A percentile compares a stretch with the other conserved stretches of the same genome.
Evolutionary conservation across 108 stramenopile species (phyloP).

Genomic region (Craspedostauros australis): DNA sequence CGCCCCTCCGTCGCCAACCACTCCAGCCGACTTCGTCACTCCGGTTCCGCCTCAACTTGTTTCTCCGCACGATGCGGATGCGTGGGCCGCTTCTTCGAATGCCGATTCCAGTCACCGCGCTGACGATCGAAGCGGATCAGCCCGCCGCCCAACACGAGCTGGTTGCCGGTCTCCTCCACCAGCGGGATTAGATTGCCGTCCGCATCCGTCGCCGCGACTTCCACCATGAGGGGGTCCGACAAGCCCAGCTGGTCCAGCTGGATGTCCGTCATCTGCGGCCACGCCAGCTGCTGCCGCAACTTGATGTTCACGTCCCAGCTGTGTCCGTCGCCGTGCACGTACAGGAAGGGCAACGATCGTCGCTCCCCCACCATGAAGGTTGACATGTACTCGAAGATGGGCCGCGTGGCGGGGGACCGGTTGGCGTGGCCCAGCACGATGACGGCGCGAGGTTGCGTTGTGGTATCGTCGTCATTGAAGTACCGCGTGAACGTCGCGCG

Average conservation of each 20-base stretch:
- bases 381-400: slow-evolving; percentile 11
- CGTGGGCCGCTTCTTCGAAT: no score
- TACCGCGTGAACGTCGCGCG: slow-evolving; percentile 1
- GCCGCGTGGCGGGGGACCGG: slow-evolving; percentile 1
- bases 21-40: no score
- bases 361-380: slow-evolving; percentile 4
- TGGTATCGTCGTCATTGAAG: neutral
- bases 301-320: slow-evolving; percentile 21
- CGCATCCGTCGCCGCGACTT: slow-evolving; percentile 5
- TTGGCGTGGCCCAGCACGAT: slow-evolving; percentile 20
- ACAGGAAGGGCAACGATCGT: slow-evolving; percentile 9
- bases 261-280: slow-evolving; percentile 15
- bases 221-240: slow-evolving; percentile 18
- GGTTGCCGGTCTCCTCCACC: neutral
- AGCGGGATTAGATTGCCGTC: slow-evolving; percentile 1
- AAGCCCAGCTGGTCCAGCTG: slow-evolving; percentile 19
- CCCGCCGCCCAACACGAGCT: slow-evolving; percentile 13
- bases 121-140: slow-evolving; percentile 23
- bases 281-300: slow-evolving; percentile 9
- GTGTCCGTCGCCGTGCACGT: slow-evolving; percentile 33
- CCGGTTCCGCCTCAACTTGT: no score
- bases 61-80: no score
- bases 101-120: no score
- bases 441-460: slow-evolving; percentile 7
- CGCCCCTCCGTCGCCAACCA: no score